Evolutionary conservation across 768 basidiomycete species (phyloP), one percentile per base, ranked within the genome.

Genomic region (Mrakia hoshinonis): DNA sequence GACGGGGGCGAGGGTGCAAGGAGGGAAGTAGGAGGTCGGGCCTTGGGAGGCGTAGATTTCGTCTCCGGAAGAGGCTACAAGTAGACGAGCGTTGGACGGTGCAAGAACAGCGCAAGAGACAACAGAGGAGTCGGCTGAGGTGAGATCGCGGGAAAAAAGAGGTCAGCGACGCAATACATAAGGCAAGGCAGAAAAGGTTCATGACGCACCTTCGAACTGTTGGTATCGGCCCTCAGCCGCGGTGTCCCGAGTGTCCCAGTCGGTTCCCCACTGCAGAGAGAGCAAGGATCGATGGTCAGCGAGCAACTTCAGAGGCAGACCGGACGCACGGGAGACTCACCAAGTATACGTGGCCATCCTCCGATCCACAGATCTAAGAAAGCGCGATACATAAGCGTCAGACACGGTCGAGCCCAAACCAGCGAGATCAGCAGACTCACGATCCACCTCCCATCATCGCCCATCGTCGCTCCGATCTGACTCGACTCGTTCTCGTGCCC

Each of bases 401-500:
- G 31, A 47, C 68, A 52, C 31, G 36, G 31, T 9, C 49, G 58
- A 48, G 43, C 58, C 29, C 34, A 38, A 0, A 47, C 24, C 60
- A 29, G 1, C 20, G 0, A 36, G 54, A 22, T n/a, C n/a, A n/a
- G 20, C 11, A n/a, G 63, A 66, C 64, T 49, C 29, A 78, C 74
- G 63, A 78, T 72, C 61, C 65, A 76, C n/a, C 72, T 49, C 4
- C 75, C 76, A 31, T 76, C 77, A 51, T 75, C 74, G 13, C 66
- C 58, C 60, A 76, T 76, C 7, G 69, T 73, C 0, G 66, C 51
- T 26, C 64, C 31, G 36, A 74, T 75, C 62, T 71, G 60, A 22
- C 47, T 73, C 60, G 73, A 72, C 18, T 75, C 73, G 54, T 77
- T 77, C 68, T 76, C 75, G 62, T 76, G 77, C 15, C 75, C 76